phyloP scores from a whole-genome alignment of 2,329 filamentous ascomycete genomes.

The Aspergillus ibericus region DNA sequence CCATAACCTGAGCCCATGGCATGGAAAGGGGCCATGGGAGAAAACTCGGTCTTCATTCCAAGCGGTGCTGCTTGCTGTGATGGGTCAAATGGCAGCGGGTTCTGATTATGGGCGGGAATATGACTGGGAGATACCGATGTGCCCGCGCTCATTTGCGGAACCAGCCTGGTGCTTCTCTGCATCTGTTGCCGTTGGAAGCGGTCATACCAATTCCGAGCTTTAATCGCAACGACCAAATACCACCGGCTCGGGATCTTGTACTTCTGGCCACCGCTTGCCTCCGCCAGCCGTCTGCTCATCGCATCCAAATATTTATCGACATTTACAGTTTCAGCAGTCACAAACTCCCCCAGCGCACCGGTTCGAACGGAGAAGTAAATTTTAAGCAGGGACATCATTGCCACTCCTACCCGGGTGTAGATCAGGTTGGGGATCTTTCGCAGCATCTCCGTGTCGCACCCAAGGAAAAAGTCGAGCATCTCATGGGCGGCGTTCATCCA shows the following conservation, averaged over 20 bases:
- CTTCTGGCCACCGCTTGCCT: slow-evolving; percentile 34
- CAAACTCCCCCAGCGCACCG: slow-evolving; percentile 32
- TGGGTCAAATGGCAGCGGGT: slow-evolving; percentile 9
- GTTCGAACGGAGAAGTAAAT: slow-evolving; percentile 36
- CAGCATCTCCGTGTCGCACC: slow-evolving; percentile 35
- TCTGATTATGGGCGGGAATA: slow-evolving; percentile 5
- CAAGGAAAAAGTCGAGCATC: slow-evolving; percentile 33
- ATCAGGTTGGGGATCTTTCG: slow-evolving; percentile 36
- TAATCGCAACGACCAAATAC: slow-evolving; percentile 33
- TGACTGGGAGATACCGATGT: slow-evolving; percentile 1
- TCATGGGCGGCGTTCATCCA: slow-evolving; percentile 40
- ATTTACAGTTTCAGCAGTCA: slow-evolving; percentile 31
- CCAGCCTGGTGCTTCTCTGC: slow-evolving; percentile 13
- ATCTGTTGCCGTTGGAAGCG: slow-evolving; percentile 28
- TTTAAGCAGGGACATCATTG: slow-evolving; percentile 35
- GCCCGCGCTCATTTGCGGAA: slow-evolving; percentile 5
- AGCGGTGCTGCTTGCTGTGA: slow-evolving; percentile 15
- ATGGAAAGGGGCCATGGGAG: slow-evolving; percentile 19
- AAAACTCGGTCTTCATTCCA: slow-evolving; percentile 13
- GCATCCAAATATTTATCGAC: slow-evolving; percentile 33
- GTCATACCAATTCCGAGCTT: slow-evolving; percentile 35
- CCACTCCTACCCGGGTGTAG: slow-evolving; percentile 34
- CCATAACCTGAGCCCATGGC: slow-evolving; percentile 23
- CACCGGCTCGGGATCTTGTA: slow-evolving; percentile 37
- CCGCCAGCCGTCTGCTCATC: slow-evolving; percentile 30